Conservation (phyloP, 192 early-diverging fungal genomes). For the Linnemannia exigua region DNA sequence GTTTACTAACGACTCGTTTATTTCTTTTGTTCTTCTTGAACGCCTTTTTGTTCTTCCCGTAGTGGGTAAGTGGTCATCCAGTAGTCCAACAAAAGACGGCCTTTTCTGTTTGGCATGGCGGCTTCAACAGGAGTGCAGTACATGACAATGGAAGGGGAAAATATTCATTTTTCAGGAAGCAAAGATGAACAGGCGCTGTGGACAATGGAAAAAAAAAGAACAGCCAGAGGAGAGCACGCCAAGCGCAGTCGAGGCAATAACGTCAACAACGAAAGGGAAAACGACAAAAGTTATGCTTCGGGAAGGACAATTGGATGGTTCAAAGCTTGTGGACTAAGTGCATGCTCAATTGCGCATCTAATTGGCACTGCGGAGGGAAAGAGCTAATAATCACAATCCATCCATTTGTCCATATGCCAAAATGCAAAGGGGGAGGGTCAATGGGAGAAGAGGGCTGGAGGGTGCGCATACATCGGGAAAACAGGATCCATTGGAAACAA, state of each 20-base stretch:
- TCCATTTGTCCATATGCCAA: not conserved
- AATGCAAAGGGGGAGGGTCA: too few relatives aligned
- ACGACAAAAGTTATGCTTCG: not conserved
- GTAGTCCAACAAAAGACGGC: not conserved
- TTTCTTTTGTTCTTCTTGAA: not conserved
- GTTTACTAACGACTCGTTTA: not conserved
- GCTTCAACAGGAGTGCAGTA: not conserved
- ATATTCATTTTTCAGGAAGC: not conserved
- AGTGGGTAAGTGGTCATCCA: slow-evolving; percentile 38
- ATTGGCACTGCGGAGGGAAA: slow-evolving; percentile 7
- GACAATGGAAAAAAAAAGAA: too few relatives aligned
- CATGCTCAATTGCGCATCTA: not conserved
- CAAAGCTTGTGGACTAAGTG: not conserved
- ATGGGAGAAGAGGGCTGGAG: too few relatives aligned
- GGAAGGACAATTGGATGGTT: not conserved
- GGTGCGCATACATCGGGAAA: not conserved
- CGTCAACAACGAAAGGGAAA: not conserved
- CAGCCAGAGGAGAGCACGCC: not conserved
- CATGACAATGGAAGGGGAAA: not conserved
- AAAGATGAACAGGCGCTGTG: not conserved
- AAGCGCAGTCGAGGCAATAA: not conserved
- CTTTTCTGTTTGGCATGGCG: not conserved
- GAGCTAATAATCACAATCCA: not conserved
- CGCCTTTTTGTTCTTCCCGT: not conserved
- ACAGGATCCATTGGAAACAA: not conserved